Percentiles rank a stretch among this genome's conserved stretches.
Evolutionary conservation across 2,329 filamentous ascomycete species (phyloP).

Genomic region (Stemphylium lycopersici): DNA sequence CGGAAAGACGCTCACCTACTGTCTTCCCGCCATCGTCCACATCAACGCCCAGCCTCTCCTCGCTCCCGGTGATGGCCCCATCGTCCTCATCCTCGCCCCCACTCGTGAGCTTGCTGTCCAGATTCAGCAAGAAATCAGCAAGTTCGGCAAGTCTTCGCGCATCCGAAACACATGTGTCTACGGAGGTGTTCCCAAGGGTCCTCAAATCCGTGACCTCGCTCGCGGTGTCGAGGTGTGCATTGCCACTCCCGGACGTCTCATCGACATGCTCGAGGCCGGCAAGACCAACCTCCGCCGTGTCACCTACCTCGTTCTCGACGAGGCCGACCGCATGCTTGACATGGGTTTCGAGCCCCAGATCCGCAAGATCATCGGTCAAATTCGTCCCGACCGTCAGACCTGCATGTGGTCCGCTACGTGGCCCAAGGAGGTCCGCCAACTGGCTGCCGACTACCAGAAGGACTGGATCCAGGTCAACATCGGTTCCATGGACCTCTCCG

Average conservation of each 20-base stretch:
- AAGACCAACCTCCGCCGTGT: conserved; percentile 98
- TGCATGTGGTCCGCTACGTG: conserved; percentile 99
- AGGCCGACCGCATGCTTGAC: conserved; percentile 99
- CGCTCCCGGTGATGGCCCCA: conserved; percentile 92
- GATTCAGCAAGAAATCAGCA: conserved; percentile 98
- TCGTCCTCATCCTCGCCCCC: conserved; percentile 92
- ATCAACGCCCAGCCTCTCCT: conserved; percentile 99
- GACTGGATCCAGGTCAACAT: conserved; percentile 99
- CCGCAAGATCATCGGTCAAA: conserved; percentile 97
- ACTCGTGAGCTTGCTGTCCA: conserved; percentile 98
- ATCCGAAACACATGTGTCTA: conserved; percentile 99
- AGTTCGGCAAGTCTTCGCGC: conserved; percentile 96
- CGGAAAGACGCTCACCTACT: conserved; percentile 98
- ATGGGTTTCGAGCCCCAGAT: conserved; percentile 99
- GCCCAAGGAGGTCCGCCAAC: conserved; percentile 96
- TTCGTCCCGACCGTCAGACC: conserved; percentile 96
- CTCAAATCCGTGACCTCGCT: conserved; percentile 92
- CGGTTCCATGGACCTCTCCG: conserved; percentile 91
- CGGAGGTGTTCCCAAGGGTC: conserved; percentile 96
- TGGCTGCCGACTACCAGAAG: conserved; percentile 87
- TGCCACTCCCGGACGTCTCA: conserved; percentile 94
- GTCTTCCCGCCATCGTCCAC: conserved; percentile 96
- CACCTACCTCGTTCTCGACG: conserved; percentile 96
- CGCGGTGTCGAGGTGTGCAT: conserved; percentile 98
- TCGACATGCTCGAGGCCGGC: conserved; percentile 97